phyloP scores from a whole-genome alignment of 2,329 filamentous ascomycete genomes.

The Claviceps arundinis region DNA sequence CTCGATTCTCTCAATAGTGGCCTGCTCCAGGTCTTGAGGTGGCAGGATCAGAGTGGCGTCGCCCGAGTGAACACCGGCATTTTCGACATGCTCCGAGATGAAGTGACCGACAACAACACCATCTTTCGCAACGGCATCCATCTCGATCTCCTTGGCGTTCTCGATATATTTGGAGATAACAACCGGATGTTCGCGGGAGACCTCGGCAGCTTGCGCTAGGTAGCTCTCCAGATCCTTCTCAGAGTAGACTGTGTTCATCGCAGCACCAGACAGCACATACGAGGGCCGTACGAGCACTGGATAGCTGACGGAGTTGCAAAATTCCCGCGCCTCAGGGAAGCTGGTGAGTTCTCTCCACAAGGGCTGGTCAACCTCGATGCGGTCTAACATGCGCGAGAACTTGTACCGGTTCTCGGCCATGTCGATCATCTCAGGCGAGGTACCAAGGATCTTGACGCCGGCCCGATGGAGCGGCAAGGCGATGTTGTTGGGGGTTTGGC shows the following conservation, averaged over 20 bases:
- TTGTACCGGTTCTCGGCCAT: constrained; percentile 96
- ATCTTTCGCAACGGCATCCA: constrained; percentile 91
- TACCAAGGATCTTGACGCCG: constrained; percentile 86
- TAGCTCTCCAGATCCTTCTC: constrained; percentile 83
- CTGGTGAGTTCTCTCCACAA: constrained; percentile 97
- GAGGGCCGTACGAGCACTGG: constrained; percentile 91
- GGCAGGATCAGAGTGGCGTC: constrained; percentile 92
- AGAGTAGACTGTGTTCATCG: constrained; percentile 99
- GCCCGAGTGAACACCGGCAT: constrained; percentile 95
- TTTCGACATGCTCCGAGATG: constrained; percentile 97
- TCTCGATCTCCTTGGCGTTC: constrained; percentile 98
- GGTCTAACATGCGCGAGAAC: constrained; percentile 95
- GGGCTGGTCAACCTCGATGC: constrained; percentile 88
- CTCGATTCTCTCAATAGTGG: constrained; percentile 82
- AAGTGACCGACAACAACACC: constrained; percentile 89
- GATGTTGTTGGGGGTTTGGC: constrained; percentile 96
- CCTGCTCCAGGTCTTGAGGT: constrained; percentile 79
- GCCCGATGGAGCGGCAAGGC: constrained; percentile 76
- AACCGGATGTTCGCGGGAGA: constrained; percentile 89
- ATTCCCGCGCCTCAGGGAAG: constrained; percentile 75
- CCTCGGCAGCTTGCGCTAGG: constrained; percentile 79
- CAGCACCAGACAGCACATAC: constrained; percentile 91
- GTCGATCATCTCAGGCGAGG: constrained; percentile 98
- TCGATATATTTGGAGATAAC: constrained; percentile 99
- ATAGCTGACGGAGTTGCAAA: constrained; percentile 82